These are phyloP conservation scores for Selenicereus undatus DNA, from an alignment of 148 eudicot genomes.

Conservation along the genomic window DNA sequence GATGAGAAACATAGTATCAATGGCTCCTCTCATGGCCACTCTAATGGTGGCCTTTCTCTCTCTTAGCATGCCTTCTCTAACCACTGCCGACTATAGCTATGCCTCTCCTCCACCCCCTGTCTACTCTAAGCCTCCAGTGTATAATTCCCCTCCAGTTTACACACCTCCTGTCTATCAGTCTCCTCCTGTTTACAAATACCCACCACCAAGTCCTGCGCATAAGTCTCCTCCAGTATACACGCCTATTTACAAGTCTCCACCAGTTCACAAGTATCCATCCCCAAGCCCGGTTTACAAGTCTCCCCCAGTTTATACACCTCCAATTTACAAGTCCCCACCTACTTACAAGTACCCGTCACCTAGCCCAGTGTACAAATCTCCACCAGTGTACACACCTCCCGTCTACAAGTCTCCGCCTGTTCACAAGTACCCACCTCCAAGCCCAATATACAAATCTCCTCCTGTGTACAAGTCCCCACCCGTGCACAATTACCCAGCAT, in stretches of 20 bases:
- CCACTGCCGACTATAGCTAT: conserved; percentile 28
- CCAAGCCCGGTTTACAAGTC: too few relatives aligned
- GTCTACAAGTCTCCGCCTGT: conserved; percentile 22
- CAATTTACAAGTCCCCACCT: too few relatives aligned
- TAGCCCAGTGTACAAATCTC: background rate
- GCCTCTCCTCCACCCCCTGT: conserved; percentile 32
- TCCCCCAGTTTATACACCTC: too few relatives aligned
- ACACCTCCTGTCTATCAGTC: too few relatives aligned
- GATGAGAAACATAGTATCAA: conserved; percentile 3
- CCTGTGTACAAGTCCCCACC: conserved; percentile 12
- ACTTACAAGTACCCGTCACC: too few relatives aligned
- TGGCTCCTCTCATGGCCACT: conserved; percentile 33
- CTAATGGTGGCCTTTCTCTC: conserved; percentile 31
- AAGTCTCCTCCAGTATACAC: too few relatives aligned
- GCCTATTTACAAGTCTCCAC: too few relatives aligned
- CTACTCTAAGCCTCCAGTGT: background rate
- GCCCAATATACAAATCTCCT: conserved; percentile 24
- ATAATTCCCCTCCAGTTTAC: too few relatives aligned
- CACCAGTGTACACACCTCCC: conserved; percentile 14
- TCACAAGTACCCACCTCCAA: background rate
- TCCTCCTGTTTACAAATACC: too few relatives aligned
- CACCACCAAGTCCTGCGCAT: too few relatives aligned
- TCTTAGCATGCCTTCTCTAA: conserved; percentile 25
- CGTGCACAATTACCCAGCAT: conserved; percentile 5
- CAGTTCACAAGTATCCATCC: too few relatives aligned